Percentiles rank a stretch among this genome's conserved stretches.
Conservation (phyloP, 179 eudicot species). For the Beta corolliflora region DNA sequence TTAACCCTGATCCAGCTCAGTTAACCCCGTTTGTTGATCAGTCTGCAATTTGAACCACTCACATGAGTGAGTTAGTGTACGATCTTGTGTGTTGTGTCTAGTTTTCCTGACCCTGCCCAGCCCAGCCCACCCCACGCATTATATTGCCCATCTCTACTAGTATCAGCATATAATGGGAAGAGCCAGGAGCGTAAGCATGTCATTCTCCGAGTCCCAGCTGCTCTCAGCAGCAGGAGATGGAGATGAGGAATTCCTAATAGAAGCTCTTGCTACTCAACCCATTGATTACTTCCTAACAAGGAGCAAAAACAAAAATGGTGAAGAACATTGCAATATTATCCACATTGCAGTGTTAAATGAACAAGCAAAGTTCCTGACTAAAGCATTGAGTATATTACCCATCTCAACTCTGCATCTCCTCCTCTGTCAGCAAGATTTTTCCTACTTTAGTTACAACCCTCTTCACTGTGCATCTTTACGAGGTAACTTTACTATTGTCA, state of each 20-base stretch:
- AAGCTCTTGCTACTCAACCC: background rate
- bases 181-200: too few species aligned
- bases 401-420: background rate
- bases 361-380: background rate
- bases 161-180: too few species aligned
- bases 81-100: too few species aligned
- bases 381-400: background rate
- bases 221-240: background rate
- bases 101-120: too few species aligned
- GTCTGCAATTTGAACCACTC: too few species aligned
- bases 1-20: too few species aligned
- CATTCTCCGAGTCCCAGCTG: background rate
- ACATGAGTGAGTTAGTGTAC: too few species aligned
- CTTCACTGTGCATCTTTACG: background rate
- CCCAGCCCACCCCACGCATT: too few species aligned
- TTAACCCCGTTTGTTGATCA: too few species aligned
- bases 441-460: background rate
- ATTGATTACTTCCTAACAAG: background rate
- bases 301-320: background rate
- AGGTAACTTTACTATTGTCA: background rate
- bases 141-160: too few species aligned
- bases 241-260: background rate
- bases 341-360: slow-evolving; percentile 2
- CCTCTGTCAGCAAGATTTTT: background rate
- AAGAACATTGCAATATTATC: background rate